Evolutionary conservation across 352 stramenopile species (phyloP).

Genomic region (Lagenidium giganteum): DNA sequence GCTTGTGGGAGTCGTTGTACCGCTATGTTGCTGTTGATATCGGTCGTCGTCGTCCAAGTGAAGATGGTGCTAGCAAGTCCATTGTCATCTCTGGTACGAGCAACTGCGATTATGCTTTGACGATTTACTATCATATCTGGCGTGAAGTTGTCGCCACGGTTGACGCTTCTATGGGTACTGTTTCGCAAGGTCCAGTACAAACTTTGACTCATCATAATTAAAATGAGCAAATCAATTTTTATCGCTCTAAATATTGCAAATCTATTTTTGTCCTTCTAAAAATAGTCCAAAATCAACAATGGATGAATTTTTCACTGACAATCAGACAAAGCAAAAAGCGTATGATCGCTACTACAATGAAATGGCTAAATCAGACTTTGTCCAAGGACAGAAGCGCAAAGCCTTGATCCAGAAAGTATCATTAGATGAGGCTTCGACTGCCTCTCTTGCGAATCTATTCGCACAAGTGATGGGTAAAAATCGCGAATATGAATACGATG

Average conservation of each 20-base stretch:
- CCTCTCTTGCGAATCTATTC: too few relatives aligned
- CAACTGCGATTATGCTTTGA: background rate
- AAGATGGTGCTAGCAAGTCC: slow-evolving; percentile 8
- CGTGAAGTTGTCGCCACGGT: slow-evolving; percentile 6
- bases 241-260: too few relatives aligned
- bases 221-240: slow-evolving; percentile 4
- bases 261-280: too few relatives aligned
- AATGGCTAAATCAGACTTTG: background rate
- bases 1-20: slow-evolving; percentile 5
- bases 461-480: too few relatives aligned
- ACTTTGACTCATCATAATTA: slow-evolving; percentile 1
- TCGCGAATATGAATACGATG: too few relatives aligned
- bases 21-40: slow-evolving; percentile 9
- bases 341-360: slow-evolving; percentile 8
- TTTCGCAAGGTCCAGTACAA: slow-evolving; percentile 1
- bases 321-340: slow-evolving; percentile 10
- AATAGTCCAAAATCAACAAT: too few relatives aligned
- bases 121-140: slow-evolving; percentile 3
- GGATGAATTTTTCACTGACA: slow-evolving; percentile 2
- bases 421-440: background rate
- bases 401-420: slow-evolving; percentile 4
- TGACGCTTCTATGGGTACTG: slow-evolving; percentile 6
- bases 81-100: slow-evolving; percentile 1
- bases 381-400: slow-evolving; percentile 2
- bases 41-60: slow-evolving; percentile 3